phyloP scores from a whole-genome alignment of 192 early-diverging fungal genomes.

The Allomyces macrogynus region DNA sequence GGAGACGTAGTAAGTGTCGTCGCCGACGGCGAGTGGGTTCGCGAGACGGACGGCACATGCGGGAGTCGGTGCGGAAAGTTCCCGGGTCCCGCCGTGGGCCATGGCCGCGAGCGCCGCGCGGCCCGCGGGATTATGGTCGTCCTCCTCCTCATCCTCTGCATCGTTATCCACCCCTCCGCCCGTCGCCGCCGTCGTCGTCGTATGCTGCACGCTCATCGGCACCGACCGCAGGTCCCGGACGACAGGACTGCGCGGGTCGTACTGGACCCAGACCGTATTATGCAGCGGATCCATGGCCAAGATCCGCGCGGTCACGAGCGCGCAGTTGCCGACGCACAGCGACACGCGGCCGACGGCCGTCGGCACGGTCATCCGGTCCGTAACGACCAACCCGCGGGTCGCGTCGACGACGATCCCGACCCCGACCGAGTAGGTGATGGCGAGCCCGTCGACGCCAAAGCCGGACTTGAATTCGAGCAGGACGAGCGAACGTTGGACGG shows the following conservation, averaged over 20 bases:
- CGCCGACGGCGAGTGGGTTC: no score
- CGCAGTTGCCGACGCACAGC: constrained; percentile 65
- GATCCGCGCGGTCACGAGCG: constrained; percentile 66
- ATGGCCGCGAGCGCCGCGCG: no score
- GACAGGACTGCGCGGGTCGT: constrained; percentile 59
- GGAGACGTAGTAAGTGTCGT: no score
- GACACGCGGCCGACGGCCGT: constrained; percentile 56
- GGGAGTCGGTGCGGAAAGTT: no score
- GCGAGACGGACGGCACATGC: no score
- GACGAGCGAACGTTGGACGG: not conserved
- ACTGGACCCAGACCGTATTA: constrained; percentile 67
- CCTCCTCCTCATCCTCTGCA: no score
- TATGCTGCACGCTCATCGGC: constrained; percentile 12
- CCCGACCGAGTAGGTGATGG: constrained; percentile 23
- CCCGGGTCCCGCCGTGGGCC: no score
- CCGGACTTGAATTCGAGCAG: not conserved
- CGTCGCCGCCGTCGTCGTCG: constrained; percentile 32
- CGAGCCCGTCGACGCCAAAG: not conserved
- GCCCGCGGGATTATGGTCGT: no score
- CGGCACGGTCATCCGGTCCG: constrained; percentile 65
- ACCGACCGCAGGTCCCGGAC: not conserved
- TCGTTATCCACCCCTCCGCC: constrained; percentile 33
- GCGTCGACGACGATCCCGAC: constrained; percentile 59
- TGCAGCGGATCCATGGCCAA: constrained; percentile 68
- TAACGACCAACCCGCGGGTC: constrained; percentile 56